phyloP scores from a whole-genome alignment of 75 land plant species.

The Sequoiadendron giganteum region DNA sequence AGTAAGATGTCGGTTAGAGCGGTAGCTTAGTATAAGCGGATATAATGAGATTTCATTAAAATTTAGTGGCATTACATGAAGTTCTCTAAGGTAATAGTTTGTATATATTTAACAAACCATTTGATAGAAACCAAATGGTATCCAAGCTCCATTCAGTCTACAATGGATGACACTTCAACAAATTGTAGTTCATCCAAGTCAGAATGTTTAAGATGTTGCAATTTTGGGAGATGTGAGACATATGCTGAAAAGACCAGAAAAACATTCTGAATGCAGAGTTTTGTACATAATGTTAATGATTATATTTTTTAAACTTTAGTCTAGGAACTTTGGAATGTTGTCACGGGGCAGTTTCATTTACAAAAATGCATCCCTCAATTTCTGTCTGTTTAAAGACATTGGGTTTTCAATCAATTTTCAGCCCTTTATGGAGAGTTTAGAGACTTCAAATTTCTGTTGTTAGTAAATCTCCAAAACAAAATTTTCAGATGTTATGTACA shows the following conservation, averaged over 20 bases:
- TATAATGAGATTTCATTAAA: not conserved
- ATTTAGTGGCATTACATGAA: not conserved
- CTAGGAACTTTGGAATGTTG: not conserved
- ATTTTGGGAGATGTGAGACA: not conserved
- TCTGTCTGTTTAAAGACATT: not conserved
- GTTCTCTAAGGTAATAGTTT: not conserved
- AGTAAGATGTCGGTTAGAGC: not conserved
- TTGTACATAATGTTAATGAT: no score
- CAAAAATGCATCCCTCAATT: not conserved
- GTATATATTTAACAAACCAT: not conserved
- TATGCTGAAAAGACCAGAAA: not conserved
- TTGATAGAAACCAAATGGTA: not conserved
- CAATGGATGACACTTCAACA: no score
- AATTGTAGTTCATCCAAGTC: not conserved
- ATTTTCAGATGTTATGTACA: no score
- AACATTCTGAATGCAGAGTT: not conserved
- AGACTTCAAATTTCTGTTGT: not conserved
- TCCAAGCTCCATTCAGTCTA: no score
- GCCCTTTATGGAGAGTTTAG: no score
- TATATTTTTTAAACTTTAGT: not conserved
- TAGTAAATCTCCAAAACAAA: not conserved
- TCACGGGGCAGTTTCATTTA: not conserved
- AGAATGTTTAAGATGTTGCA: not conserved
- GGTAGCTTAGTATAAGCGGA: not conserved
- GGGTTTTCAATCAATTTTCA: no score